Percentiles rank a stretch among this genome's conserved stretches.
phyloP scores from a whole-genome alignment of 768 basidiomycete species.

The Lanmaoa rubissima region DNA sequence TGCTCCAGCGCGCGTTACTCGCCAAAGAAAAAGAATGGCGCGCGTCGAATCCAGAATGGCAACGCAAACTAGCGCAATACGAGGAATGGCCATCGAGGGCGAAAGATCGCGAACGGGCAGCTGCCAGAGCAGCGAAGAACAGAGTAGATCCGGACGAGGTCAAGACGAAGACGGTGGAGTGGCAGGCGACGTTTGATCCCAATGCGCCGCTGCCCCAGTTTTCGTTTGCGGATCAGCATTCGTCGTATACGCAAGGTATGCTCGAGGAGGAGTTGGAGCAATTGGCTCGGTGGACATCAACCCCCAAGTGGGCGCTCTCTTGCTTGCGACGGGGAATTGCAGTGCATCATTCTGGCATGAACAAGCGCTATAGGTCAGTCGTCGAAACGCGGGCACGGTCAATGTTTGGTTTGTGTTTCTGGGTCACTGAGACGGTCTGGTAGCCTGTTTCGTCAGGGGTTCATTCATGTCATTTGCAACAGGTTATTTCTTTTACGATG shows the following conservation, averaged over 20 bases:
- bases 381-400: constrained; percentile 51
- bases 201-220: constrained; percentile 56
- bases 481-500: constrained; percentile 31
- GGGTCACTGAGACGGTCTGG: background rate
- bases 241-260: constrained; percentile 44
- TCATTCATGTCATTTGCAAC: constrained; percentile 66
- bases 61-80: constrained; percentile 48
- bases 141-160: constrained; percentile 33
- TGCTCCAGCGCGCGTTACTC: constrained; percentile 37
- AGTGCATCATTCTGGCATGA: constrained; percentile 72
- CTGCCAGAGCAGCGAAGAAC: constrained; percentile 39
- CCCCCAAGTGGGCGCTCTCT: constrained; percentile 43
- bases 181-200: constrained; percentile 59
- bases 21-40: constrained; percentile 52
- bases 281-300: constrained; percentile 34
- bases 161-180: constrained; percentile 28
- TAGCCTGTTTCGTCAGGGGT: constrained; percentile 57
- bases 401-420: background rate
- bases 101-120: constrained; percentile 48
- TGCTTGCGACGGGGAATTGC: constrained; percentile 61
- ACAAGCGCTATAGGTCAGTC: constrained; percentile 53
- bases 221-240: constrained; percentile 49
- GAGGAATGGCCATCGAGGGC: constrained; percentile 46
- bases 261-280: constrained; percentile 47
- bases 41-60: constrained; percentile 44